These are phyloP conservation scores for Populus trichocarpa DNA, from an alignment of 441 rosid species.

Conservation along the genomic window DNA sequence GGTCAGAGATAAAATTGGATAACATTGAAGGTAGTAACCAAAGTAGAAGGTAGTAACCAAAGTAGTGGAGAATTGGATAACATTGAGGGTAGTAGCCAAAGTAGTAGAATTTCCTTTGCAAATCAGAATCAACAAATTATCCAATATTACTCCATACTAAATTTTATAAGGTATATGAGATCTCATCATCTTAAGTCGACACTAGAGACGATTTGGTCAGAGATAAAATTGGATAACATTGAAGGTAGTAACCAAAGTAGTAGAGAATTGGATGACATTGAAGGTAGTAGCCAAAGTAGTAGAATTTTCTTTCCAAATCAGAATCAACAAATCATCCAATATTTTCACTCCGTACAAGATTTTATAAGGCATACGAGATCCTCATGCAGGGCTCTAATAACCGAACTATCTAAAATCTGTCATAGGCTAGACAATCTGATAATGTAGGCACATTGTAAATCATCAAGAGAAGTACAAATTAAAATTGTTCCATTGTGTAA, in stretches of 20 bases:
- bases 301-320: background rate
- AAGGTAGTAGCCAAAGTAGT: background rate
- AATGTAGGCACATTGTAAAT: conserved; percentile 15
- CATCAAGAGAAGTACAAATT: conserved; percentile 2
- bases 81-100: no score
- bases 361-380: background rate
- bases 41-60: no score
- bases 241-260: no score
- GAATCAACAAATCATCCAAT: background rate
- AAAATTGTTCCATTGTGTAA: background rate
- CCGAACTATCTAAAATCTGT: background rate
- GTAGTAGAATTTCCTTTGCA: no score
- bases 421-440: conserved; percentile 5
- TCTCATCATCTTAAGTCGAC: no score
- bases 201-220: no score
- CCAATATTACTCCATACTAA: no score
- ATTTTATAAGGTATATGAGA: no score
- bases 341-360: background rate
- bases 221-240: no score
- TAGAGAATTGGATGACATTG: no score
- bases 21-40: background rate
- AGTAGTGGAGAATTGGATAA: no score
- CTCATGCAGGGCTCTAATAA: background rate
- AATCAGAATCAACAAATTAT: no score
- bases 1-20: background rate